These are phyloP conservation scores for Ichthyophthirius multifiliis DNA, from an alignment of 169 alveolate species.

Conservation along the genomic window DNA sequence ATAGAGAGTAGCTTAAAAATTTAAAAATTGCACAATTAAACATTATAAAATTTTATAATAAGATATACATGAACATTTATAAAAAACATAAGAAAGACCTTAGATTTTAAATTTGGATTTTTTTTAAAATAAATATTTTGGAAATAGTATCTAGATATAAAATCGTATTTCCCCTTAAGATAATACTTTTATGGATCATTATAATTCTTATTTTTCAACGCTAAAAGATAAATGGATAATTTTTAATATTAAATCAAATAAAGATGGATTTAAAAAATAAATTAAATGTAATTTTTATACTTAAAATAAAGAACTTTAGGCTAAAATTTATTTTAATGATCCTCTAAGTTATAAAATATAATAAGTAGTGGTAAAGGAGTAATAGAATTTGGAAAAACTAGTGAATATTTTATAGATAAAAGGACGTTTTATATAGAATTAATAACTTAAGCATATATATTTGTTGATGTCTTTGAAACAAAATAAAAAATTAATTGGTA, in stretches of 20 bases:
- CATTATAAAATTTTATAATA: too few relatives aligned
- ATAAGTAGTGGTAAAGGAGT: not conserved
- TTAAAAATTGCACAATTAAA: too few relatives aligned
- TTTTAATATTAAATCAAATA: not conserved
- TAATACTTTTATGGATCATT: too few relatives aligned
- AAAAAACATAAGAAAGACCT: not conserved
- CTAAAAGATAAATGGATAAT: not conserved
- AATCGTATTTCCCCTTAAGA: not conserved
- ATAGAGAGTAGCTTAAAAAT: too few relatives aligned
- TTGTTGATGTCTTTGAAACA: not conserved
- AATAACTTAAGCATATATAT: not conserved
- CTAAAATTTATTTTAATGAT: not conserved
- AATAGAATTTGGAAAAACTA: not conserved
- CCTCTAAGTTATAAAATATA: not conserved
- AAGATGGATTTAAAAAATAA: not conserved
- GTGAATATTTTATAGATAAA: not conserved
- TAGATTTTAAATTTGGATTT: not conserved
- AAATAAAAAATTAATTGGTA: not conserved
- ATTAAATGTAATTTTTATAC: not conserved
- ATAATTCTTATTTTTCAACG: too few relatives aligned
- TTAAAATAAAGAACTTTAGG: not conserved
- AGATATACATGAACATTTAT: not conserved
- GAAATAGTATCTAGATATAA: not conserved
- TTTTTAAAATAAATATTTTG: not conserved
- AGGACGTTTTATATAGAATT: not conserved